Base-by-base conservation (phyloP, 2,329 filamentous ascomycete species). In the Cytospora chrysosperma region DNA sequence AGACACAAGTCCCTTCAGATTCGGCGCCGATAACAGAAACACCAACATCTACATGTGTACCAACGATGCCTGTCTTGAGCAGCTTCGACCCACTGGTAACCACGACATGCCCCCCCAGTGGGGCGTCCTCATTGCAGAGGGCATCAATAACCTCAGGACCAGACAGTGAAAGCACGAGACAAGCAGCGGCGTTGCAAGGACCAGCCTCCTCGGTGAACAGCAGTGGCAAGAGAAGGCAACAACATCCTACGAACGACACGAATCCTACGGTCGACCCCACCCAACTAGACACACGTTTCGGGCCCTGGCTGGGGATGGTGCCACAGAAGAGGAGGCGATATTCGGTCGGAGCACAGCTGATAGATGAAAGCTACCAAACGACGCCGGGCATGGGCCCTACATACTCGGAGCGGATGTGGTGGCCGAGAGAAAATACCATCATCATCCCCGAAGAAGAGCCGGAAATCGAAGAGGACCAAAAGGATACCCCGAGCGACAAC, bases 1-100 rank as follows among this genome's bases (percentile, higher is more conserved):
- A 61, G 2, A 3, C 43, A 47, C 51, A 34, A 5, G 21, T 4
- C 27, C 37, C 21, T 17, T 54, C 27, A 34, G 24, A 8, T 7
- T 4, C 58, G 15, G 27, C 15, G 5, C 15, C 21, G 37, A 13
- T 24, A 4, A 15, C 50, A 12, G 5, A 37, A 17, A 19, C 2
- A 37, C 26, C n/a, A 37, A 13, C n/a, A 21, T 40, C n/a, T 5
- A 47, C n/a, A 21, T 40, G 15, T 5, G 24, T 49, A 19, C 37
- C 51, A n/a, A 17, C 54, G 1, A 19, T 55, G 12, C 13, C 58
- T 1, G 58, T 51, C 15, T 55, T 55, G n/a, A 61, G 37, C 51
- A 34, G 37, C 51, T 61, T 61, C 13, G 58, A 61, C 37, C 58
- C 58, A 2, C 19, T 49, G n/a, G 40, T 61, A 5, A 61, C n/a